Evolutionary conservation across 2,329 filamentous ascomycete species (phyloP).

Genomic region (Plectosphaerella sp.): DNA sequence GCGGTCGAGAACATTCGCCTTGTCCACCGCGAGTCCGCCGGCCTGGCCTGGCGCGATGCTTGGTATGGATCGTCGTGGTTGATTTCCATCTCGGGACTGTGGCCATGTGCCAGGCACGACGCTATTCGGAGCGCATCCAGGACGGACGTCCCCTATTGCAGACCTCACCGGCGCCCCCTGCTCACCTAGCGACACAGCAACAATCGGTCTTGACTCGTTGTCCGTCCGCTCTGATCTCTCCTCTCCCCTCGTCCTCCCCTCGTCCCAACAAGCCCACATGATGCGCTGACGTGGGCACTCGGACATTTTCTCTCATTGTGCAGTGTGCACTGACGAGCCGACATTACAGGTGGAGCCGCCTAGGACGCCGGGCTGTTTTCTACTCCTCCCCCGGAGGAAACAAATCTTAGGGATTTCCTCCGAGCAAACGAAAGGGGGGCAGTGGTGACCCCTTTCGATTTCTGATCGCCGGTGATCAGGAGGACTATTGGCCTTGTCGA

Average conservation of each 20-base stretch:
- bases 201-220: too few species aligned
- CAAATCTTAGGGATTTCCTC: background rate
- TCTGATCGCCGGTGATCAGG: too few species aligned
- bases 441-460: too few species aligned
- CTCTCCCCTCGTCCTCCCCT: background rate
- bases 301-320: background rate
- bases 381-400: background rate
- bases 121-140: too few species aligned
- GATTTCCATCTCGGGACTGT: background rate
- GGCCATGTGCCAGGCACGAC: background rate
- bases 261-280: background rate
- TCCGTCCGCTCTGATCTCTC: too few species aligned
- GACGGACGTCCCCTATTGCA: too few species aligned
- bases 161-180: too few species aligned
- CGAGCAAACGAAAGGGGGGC: background rate
- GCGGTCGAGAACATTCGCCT: conserved; percentile 7
- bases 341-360: background rate
- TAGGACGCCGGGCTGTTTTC: background rate
- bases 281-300: background rate
- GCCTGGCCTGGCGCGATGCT: background rate
- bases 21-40: background rate
- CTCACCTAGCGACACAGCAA: too few species aligned
- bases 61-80: background rate
- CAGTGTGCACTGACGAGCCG: background rate
- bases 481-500: background rate